Evolutionary conservation across 305 asterid species (phyloP).

Genomic region (Andrographis paniculata): DNA sequence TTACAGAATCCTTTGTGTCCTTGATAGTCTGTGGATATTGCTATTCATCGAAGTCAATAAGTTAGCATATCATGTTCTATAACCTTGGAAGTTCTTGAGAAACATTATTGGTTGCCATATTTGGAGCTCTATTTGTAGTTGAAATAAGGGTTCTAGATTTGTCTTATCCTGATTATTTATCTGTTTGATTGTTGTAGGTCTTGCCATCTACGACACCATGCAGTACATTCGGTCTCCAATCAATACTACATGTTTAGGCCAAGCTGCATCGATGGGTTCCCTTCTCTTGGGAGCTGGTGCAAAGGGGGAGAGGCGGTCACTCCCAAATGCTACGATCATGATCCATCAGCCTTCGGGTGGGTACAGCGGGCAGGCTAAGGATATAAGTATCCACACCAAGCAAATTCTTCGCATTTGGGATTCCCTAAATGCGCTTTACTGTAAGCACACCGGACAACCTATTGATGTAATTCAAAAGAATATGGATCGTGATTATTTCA

Average conservation of each 20-base stretch:
- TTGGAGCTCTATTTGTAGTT: no score
- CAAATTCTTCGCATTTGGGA: conserved; percentile 90
- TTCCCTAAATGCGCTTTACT: conserved; percentile 53
- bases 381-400: conserved; percentile 79
- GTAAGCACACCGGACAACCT: conserved; percentile 83
- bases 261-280: conserved; percentile 98
- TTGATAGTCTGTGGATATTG: no score
- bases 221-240: conserved; percentile 91
- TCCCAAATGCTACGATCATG: conserved; percentile 92
- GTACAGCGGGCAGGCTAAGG: conserved; percentile 88
- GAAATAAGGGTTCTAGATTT: no score
- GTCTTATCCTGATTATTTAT: no score
- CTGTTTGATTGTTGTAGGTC: conserved; percentile 37
- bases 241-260: conserved; percentile 86
- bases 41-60: no score
- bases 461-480: conserved; percentile 54
- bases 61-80: no score
- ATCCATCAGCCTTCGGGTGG: conserved; percentile 99
- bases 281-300: conserved; percentile 96
- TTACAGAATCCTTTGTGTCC: no score
- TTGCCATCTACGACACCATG: conserved; percentile 97
- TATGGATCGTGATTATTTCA: conserved; percentile 94
- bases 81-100: no score
- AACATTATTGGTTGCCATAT: no score
- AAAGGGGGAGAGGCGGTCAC: conserved; percentile 80